These are phyloP conservation scores for Podospora pseudopauciseta DNA, from an alignment of 495 filamentous ascomycete genomes.

Conservation along the genomic window DNA sequence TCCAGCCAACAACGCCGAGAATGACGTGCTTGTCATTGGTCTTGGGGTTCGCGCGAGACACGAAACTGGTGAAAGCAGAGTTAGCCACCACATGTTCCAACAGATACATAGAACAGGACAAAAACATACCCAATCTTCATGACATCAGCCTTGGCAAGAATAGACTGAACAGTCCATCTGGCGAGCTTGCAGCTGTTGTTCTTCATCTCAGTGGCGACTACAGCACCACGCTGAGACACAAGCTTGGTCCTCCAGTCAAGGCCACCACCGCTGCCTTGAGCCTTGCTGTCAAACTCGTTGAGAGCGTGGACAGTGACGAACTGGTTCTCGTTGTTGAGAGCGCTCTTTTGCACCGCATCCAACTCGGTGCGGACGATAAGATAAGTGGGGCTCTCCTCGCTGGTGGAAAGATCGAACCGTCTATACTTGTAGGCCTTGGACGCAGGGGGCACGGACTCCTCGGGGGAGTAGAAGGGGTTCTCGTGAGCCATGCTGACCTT, in stretches of 20 bases:
- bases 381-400: slow-evolving; percentile 87
- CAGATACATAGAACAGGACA: background rate
- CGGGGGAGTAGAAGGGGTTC: slow-evolving; percentile 93
- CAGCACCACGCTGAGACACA: slow-evolving; percentile 85
- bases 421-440: slow-evolving; percentile 98
- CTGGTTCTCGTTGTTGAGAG: slow-evolving; percentile 81
- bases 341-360: slow-evolving; percentile 92
- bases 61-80: slow-evolving; percentile 57
- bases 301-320: slow-evolving; percentile 90
- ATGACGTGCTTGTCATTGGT: slow-evolving; percentile 85
- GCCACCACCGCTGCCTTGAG: slow-evolving; percentile 87
- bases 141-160: slow-evolving; percentile 88
- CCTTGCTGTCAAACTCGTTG: slow-evolving; percentile 98
- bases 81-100: slow-evolving; percentile 15
- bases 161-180: slow-evolving; percentile 92
- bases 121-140: slow-evolving; percentile 88
- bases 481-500: slow-evolving; percentile 81
- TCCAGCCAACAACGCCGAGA: slow-evolving; percentile 93
- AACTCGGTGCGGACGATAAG: slow-evolving; percentile 94
- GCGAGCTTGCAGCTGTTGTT: slow-evolving; percentile 99
- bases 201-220: slow-evolving; percentile 99
- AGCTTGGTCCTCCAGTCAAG: slow-evolving; percentile 96
- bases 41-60: slow-evolving; percentile 89
- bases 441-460: slow-evolving; percentile 88
- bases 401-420: slow-evolving; percentile 88